phyloP scores from a whole-genome alignment of 78 protist species.

The Dictyostelium citrinum region DNA sequence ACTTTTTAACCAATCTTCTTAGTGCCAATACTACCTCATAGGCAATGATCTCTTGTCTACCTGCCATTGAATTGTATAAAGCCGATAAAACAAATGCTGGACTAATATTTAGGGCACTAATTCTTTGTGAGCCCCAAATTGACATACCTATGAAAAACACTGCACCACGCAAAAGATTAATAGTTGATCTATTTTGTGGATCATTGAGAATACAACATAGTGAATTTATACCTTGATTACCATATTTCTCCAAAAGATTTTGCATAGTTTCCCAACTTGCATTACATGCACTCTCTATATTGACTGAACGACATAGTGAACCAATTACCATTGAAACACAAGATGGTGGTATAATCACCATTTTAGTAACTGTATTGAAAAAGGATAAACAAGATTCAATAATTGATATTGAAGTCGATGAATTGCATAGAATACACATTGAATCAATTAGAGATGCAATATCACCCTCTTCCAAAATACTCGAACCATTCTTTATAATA shows the following conservation, averaged over 20 bases:
- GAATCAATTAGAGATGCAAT: constrained; percentile 48
- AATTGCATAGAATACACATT: constrained; percentile 39
- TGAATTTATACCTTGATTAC: constrained; percentile 60
- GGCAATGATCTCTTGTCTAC: constrained; percentile 64
- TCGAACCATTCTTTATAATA: neutral
- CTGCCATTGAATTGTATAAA: constrained; percentile 57
- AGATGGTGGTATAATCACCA: constrained; percentile 47
- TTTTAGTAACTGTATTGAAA: constrained; percentile 13
- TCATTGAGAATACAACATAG: constrained; percentile 49
- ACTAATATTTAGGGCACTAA: constrained; percentile 25
- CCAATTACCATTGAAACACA: constrained; percentile 54
- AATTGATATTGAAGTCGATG: neutral
- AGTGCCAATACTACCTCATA: constrained; percentile 73
- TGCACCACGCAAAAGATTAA: constrained; percentile 70
- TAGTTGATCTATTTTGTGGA: constrained; percentile 42
- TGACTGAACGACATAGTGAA: constrained; percentile 33
- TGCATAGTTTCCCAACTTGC: constrained; percentile 58
- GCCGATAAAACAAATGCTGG: constrained; percentile 44
- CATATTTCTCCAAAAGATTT: constrained; percentile 41
- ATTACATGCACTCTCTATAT: constrained; percentile 58
- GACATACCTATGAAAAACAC: constrained; percentile 82
- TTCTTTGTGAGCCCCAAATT: constrained; percentile 79
- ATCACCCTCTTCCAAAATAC: constrained; percentile 27
- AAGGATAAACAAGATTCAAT: constrained; percentile 40
- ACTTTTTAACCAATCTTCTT: constrained; percentile 70